Evolutionary conservation across 495 filamentous ascomycete species (phyloP).

Genomic region (Podospora pseudopauciseta): DNA sequence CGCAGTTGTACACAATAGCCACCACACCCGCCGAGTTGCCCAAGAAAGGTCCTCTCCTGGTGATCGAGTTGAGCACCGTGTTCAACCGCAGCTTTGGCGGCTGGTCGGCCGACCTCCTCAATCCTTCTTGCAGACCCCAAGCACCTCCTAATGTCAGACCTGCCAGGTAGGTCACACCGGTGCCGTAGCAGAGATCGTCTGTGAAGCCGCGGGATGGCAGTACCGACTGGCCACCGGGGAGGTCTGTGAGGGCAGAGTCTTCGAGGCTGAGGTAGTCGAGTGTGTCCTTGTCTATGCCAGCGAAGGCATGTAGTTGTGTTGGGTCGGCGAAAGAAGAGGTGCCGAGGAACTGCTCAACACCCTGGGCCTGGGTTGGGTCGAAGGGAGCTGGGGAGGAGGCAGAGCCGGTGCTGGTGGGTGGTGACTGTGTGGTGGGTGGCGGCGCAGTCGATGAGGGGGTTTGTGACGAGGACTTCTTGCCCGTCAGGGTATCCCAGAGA

Average conservation of each 20-base stretch:
- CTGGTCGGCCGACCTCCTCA: slow-evolving; percentile 67
- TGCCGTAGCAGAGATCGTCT: slow-evolving; percentile 96
- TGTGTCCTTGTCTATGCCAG: slow-evolving; percentile 84
- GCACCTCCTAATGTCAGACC: slow-evolving; percentile 82
- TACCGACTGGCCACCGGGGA: slow-evolving; percentile 80
- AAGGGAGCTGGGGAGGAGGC: slow-evolving; percentile 57
- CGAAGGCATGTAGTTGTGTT: slow-evolving; percentile 84
- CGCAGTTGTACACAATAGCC: slow-evolving; percentile 88
- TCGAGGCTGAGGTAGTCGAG: slow-evolving; percentile 93
- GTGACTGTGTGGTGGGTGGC: slow-evolving; percentile 32
- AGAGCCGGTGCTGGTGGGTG: slow-evolving; percentile 38
- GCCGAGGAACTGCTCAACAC: slow-evolving; percentile 77
- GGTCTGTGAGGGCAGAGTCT: slow-evolving; percentile 80
- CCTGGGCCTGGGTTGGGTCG: slow-evolving; percentile 66
- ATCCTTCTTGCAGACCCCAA: slow-evolving; percentile 87
- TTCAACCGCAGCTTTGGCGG: slow-evolving; percentile 89
- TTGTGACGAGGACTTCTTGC: slow-evolving; percentile 62
- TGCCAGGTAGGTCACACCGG: slow-evolving; percentile 85
- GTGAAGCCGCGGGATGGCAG: slow-evolving; percentile 95
- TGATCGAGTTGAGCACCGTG: slow-evolving; percentile 88
- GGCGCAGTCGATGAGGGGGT: slow-evolving; percentile 30
- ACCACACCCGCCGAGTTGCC: slow-evolving; percentile 94
- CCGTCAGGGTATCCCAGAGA: slow-evolving; percentile 84
- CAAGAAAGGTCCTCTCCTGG: slow-evolving; percentile 89
- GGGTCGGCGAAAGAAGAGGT: slow-evolving; percentile 73